Conservation (phyloP, 2,329 filamentous ascomycete species). For the Cytospora leucostoma region DNA sequence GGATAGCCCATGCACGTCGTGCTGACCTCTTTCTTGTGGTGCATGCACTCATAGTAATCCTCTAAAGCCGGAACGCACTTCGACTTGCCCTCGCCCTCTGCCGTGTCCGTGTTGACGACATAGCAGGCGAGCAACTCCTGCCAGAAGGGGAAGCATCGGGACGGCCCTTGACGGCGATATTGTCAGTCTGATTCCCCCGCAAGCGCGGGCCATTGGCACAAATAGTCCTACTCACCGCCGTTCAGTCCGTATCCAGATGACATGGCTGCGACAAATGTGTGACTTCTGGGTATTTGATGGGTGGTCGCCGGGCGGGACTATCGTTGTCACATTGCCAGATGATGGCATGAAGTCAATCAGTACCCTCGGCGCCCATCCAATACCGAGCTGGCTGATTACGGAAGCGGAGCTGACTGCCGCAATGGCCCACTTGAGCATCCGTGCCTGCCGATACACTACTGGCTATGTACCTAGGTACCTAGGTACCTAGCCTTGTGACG, state of each 20-base stretch:
- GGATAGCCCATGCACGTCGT: neutral
- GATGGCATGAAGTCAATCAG: conserved; percentile 22
- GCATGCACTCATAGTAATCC: conserved; percentile 98
- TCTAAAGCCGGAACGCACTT: conserved; percentile 86
- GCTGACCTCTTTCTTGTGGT: conserved; percentile 95
- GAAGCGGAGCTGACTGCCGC: conserved; percentile 10
- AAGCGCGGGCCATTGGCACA: conserved; percentile 22
- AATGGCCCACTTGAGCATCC: neutral
- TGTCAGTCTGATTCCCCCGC: conserved; percentile 25
- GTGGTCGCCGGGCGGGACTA: conserved; percentile 13
- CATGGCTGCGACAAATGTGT: conserved; percentile 25
- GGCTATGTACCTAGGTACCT: neutral
- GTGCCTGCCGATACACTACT: conserved; percentile 17
- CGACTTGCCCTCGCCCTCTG: conserved; percentile 78
- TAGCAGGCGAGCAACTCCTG: conserved; percentile 99
- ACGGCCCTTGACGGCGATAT: conserved; percentile 49
- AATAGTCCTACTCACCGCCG: conserved; percentile 44
- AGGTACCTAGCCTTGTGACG: neutral
- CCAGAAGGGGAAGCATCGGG: conserved; percentile 98
- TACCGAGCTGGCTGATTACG: conserved; percentile 15
- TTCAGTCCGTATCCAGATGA: conserved; percentile 33
- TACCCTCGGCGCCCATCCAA: neutral
- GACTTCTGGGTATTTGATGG: conserved; percentile 3
- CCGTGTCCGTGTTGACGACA: conserved; percentile 83
- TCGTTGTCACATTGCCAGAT: conserved; percentile 19